Evolutionary conservation across 768 basidiomycete species (phyloP), one percentile per base, ranked within the genome.

Genomic region (Xanthoconium stramineum): DNA sequence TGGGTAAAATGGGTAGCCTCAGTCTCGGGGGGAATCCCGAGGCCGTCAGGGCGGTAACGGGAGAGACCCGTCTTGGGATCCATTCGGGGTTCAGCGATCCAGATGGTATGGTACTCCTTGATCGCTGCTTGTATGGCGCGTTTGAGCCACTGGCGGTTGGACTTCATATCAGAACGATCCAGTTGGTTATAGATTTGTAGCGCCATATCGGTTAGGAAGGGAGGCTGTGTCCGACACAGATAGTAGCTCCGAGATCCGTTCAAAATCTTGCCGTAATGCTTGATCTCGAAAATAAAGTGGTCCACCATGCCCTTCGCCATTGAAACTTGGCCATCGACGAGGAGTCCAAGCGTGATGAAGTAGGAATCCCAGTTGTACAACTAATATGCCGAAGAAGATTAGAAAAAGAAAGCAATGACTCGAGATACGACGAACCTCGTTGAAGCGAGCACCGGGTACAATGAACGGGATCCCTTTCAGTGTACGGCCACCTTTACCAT

Each of bases 221-320:
- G 96, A 32, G 96, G 96, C 69, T 99, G 96, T 13, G 94, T 90
- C 59, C 96, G 89, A 71, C 90, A 91, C 55, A 99, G 84, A 72
- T 99, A 99, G 81, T 86, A 88, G 69, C 90, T 91, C 65, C 96
- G 88, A 72, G 89, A 95, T 59, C 96, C 96, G 71, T 99, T 99
- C 61, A 98, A 76, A 65, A 95, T 94, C 75, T 96, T 95, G 77
- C 91, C 90, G 69, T 97, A 97, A 74, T 97, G 91, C 76, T 86
- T 93, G 78, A 99, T 97, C 78, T 98, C 94, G 70, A 98, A 99
- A 68, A 97, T 90, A 76, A 98, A 99, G 72, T 99, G 96, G 53
- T 98, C 97, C 43, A 98, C 94, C 85, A 98, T 94, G 65, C 94
- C 92, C 73, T 94, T 93, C 19, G 97, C 96, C 85, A 98, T 90